phyloP scores from a whole-genome alignment of 1,284 basidiomycete genomes.

The Veloboletus limbatus region DNA sequence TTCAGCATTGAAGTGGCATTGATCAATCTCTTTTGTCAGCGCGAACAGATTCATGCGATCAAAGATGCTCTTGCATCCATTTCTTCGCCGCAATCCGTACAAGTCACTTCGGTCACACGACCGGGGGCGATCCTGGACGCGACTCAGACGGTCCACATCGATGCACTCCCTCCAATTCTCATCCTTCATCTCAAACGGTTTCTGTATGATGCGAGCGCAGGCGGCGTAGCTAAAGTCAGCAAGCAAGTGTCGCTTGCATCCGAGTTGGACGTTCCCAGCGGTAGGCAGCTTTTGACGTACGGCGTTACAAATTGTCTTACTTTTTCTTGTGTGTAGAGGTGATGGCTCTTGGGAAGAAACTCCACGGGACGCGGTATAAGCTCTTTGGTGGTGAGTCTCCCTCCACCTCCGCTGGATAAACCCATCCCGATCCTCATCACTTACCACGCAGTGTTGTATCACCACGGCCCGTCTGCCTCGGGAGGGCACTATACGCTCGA shows the following conservation, averaged over 20 bases:
- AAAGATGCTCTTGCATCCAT: slow-evolving; percentile 82
- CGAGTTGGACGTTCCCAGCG: slow-evolving; percentile 72
- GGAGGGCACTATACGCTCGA: slow-evolving; percentile 97
- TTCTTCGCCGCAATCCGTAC: slow-evolving; percentile 79
- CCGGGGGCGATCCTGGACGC: slow-evolving; percentile 72
- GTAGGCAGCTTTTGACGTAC: slow-evolving; percentile 39
- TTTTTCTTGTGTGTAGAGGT: slow-evolving; percentile 46
- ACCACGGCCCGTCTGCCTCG: slow-evolving; percentile 87
- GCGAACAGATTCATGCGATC: slow-evolving; percentile 73
- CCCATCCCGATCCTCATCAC: not conserved
- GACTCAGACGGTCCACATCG: slow-evolving; percentile 85
- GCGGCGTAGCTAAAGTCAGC: slow-evolving; percentile 81
- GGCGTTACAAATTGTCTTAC: not conserved
- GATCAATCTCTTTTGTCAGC: slow-evolving; percentile 38
- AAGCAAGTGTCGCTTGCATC: slow-evolving; percentile 82
- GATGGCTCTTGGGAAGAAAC: slow-evolving; percentile 56
- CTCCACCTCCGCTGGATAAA: fast-evolving
- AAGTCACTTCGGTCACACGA: slow-evolving; percentile 57
- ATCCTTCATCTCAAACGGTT: slow-evolving; percentile 94
- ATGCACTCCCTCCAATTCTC: slow-evolving; percentile 81
- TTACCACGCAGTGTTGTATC: slow-evolving; percentile 71
- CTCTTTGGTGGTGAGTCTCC: slow-evolving; percentile 78
- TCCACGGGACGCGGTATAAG: slow-evolving; percentile 64
- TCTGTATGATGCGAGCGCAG: slow-evolving; percentile 78
- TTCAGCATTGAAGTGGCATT: too few relatives aligned